Base-by-base conservation (phyloP, 1,139 yeast species). In the Magnusiomyces paraingens region DNA sequence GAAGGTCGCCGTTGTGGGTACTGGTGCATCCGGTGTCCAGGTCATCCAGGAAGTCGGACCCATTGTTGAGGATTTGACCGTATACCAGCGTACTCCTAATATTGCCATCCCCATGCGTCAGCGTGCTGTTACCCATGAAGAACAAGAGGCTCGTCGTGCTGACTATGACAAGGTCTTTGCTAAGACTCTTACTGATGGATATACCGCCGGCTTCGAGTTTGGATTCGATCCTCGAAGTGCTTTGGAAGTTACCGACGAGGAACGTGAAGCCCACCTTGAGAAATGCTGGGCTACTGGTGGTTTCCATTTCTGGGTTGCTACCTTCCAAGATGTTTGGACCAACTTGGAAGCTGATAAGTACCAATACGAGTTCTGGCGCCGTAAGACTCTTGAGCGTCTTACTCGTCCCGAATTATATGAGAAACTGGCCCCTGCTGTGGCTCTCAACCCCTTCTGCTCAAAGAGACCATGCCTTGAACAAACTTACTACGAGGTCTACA, bases 21-120 rank as follows among this genome's bases (percentile, higher is more conserved):
- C 75, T 57, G 79, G 79, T 11, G 74, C 79, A 52, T 72, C 77
- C 17, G 79, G 77, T 4, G 73, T 71, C 39, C 78, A 75, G 57
- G 68, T 74, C 41, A 61, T 73, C 3, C 78, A 64, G 55, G 67
- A 63, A 44, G 51, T 57, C 22, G 67, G 64, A 5, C 61, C 59
- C n/a, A 56, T 52, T 15, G 60, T 55, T 38, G 53, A 59, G 43
- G 57, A 60, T 36, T 51, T 65, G 18, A 52, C 53, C 20, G 68
- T 64, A 10, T 64, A 63, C 53, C 68, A 64, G 52, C 61, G 68
- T 51, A 63, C 68, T 38, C 67, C 67, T 18, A 64, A 64, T 48
- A 52, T 62, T 18, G 59, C 59, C 17, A 50, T 64, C 14, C 68
- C 68, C 42, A 65, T 64, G 68, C 52, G 55, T 14, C 65, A 64